Percentiles rank a stretch among this genome's conserved stretches.
phyloP scores from a whole-genome alignment of 306 rosid genomes.

The Trifolium fragiferum region DNA sequence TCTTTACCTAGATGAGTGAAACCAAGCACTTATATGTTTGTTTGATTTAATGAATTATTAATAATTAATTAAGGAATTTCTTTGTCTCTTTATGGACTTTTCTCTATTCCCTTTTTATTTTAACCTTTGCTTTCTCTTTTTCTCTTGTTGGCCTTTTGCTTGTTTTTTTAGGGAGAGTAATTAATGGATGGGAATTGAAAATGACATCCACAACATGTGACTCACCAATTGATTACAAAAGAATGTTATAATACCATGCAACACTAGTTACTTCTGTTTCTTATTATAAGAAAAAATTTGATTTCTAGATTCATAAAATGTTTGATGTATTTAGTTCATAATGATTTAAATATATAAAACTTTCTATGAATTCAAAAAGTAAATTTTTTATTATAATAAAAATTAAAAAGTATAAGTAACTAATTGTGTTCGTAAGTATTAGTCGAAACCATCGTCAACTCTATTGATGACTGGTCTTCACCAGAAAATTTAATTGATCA shows the following conservation, averaged over 20 bases:
- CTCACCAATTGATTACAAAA: slow-evolving; percentile 33
- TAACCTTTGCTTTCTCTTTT: slow-evolving; percentile 41
- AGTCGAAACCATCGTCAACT: neutral
- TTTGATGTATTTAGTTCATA: no score
- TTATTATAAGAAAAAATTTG: no score
- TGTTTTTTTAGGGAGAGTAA: slow-evolving; percentile 62
- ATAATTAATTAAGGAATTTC: slow-evolving; percentile 46
- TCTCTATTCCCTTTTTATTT: slow-evolving; percentile 20
- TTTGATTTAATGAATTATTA: slow-evolving; percentile 36
- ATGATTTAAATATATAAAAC: no score
- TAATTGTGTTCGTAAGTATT: neutral
- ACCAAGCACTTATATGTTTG: slow-evolving; percentile 49
- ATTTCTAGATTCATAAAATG: no score
- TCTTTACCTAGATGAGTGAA: slow-evolving; percentile 46
- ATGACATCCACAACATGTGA: slow-evolving; percentile 60
- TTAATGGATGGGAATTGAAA: slow-evolving; percentile 61
- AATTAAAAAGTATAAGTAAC: no score
- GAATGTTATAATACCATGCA: slow-evolving; percentile 67
- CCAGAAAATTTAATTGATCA: no score
- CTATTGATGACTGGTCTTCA: neutral
- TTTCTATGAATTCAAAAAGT: no score
- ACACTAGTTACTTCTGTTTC: neutral
- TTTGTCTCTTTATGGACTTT: slow-evolving; percentile 57
- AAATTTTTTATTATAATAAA: no score
- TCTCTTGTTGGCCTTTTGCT: slow-evolving; percentile 50